Evolutionary conservation across 2,329 filamentous ascomycete genomes (phyloP), one percentile per base, ranked within the genome.

Genomic region (Chaetothyriales sp.): DNA sequence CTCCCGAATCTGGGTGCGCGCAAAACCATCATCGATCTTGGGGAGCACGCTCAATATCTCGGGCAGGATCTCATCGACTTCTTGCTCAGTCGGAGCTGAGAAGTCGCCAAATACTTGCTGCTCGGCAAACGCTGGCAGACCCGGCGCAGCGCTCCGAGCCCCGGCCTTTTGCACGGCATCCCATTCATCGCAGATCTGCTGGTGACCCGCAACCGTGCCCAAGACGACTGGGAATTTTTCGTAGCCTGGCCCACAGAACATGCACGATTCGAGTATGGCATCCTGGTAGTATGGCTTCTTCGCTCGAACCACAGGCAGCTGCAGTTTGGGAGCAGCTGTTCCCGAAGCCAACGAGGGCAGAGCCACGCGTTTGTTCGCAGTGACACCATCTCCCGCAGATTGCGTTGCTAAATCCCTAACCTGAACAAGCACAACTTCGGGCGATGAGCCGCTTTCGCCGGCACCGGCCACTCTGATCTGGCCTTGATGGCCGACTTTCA

Each of bases 191-290:
- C 57, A 60, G 7, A 60, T 44, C 47, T 60, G 51, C 47, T 57
- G 45, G 43, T 58, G 56, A 15, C 51, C 57, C 44, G 52, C 46
- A 13, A 56, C 50, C 5, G 53, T 54, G 47, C 56, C 58, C 3
- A 61, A 51, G 1, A 51, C 57, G 5, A 61, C 55, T 2, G 57
- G 57, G 48, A 60, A 62, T 10, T 53, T 43, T 51, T 60, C 59
- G 46, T 53, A 61, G 28, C 60, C 60, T 18, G 57, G 54, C 2
- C 60, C 60, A 13, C 58, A 52, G 48, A 56, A 62, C 58, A 62
- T 61, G 15, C 51, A 54, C 19, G 55, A 44, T 4, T 55, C 50
- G 5, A 59, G 50, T 25, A 40, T 54, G 20, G 53, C 33, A 46
- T 58, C 55, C 8, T 59, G 53, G 44, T 59, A 64, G 44, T 59